A percentile compares a stretch with the other conserved stretches of the same genome.
Conservation (phyloP, 805 yeast genomes). For the Lachancea waltii region DNA sequence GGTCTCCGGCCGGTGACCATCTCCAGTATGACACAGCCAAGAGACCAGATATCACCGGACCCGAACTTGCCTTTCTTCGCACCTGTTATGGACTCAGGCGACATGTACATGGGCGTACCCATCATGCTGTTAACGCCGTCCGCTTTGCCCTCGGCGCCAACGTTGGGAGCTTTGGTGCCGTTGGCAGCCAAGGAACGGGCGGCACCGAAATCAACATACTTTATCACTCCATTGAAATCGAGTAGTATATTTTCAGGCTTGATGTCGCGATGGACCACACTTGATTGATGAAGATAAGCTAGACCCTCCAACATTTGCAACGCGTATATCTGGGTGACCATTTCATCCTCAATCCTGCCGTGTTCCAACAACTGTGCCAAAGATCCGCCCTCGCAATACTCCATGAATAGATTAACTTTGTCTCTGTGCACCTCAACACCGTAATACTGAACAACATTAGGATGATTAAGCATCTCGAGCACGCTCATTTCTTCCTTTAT, state of each 20-base stretch:
- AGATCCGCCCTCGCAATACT: conserved; percentile 94
- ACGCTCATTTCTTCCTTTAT: conserved; percentile 97
- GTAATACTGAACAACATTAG: conserved; percentile 91
- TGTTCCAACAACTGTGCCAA: conserved; percentile 77
- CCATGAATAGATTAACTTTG: conserved; percentile 93
- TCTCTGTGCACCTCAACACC: conserved; percentile 98
- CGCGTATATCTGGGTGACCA: conserved; percentile 83
- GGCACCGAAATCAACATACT: conserved; percentile 96
- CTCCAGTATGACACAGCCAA: conserved; percentile 92
- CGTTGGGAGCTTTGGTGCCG: conserved; percentile 35
- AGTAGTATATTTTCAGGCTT: conserved; percentile 90
- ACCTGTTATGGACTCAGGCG: conserved; percentile 93
- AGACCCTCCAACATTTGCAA: conserved; percentile 91
- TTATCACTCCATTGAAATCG: conserved; percentile 88
- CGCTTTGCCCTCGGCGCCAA: conserved; percentile 14
- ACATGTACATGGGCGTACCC: conserved; percentile 99
- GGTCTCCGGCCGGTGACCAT: conserved; percentile 97
- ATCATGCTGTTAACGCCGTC: conserved; percentile 37
- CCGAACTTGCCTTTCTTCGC: conserved; percentile 36
- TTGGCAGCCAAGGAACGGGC: conserved; percentile 78
- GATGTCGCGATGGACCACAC: conserved; percentile 94
- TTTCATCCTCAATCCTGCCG: conserved; percentile 93
- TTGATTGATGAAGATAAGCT: conserved; percentile 88
- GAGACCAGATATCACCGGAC: conserved; percentile 82
- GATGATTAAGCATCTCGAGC: conserved; percentile 89